Base-by-base conservation (phyloP, 495 filamentous ascomycete genomes). In the Neurospora cerealis region DNA sequence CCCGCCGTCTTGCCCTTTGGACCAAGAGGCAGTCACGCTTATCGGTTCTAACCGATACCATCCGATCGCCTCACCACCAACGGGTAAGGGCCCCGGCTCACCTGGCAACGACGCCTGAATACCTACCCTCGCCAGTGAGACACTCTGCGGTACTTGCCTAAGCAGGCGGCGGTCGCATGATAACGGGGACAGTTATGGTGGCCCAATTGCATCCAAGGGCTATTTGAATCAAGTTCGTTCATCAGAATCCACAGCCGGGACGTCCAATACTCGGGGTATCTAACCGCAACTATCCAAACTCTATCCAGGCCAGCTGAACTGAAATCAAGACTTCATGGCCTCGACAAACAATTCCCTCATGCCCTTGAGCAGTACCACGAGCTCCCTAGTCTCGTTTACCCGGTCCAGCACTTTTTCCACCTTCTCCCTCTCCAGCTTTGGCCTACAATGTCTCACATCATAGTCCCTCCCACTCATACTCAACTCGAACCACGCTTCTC, bases 401-500 rank as follows among this genome's bases (percentile, higher is more conserved):
- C 84, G 83, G 71, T 97, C 93, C 17, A 96, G 81, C 66, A 92
- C 89, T 74, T 85, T 83, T 69, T 94, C 91, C 54, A 97, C 85
- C 74, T 89, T 87, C 36, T 92, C 89, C 73, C 85, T 83, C 79
- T 96, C 92, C 71, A 96, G 71, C 83, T 94, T 97, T 36, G 95
- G 95, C 76, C 89, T 84, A 75, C 90, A 92, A 69, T 90, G 89
- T 70, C 88, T 86, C 11, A 99, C 90, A 77, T 91, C 90, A 80
- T 97, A 98, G 72, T 98, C 96, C 71, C 91, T 86, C 75, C 87
- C 90, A 13, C 89, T 87, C 75, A 91, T 95, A 76, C 91, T 90
- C 72, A 99, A 83, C 85, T 97, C 95, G 81, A 99, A 99, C 90
- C 91, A 97, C 11, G 90, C 92, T 83, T 99, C 96, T 73, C 89